Base-by-base conservation (phyloP, 768 basidiomycete genomes). In the Amanita molliuscula region DNA sequence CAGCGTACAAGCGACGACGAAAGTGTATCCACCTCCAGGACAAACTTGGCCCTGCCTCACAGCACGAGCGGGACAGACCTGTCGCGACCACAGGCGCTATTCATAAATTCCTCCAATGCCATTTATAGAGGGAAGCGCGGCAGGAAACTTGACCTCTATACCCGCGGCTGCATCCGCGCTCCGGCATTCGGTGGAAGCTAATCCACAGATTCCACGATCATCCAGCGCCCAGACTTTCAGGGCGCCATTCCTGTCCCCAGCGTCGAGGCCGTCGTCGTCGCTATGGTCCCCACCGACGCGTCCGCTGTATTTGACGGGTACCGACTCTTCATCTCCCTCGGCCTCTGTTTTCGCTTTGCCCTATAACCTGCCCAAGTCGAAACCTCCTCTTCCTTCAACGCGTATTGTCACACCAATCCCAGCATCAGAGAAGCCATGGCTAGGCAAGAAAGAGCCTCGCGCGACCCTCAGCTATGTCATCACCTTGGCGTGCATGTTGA, bases 231-330 rank as follows among this genome's bases (percentile, higher is more conserved):
- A 72, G 34, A 74, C 71, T 11, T 86, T 88, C 68, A 77, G 84
- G 21, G 67, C 76, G 0, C 81, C 84, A 1, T 85, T 85, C 67
- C 76, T 85, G 47, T 76, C 81, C 3, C 85, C 84, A 0, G 74
- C 82, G 1, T 82, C 80, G 0, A 73, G 84, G n/a, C 82, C 82
- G 0, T 65, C 74, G 3, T 78, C 75, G 1, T 70, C 75, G 11
- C 47, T 82, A 0, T 85, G 83, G 84, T 68, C 76, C 0, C 82
- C 83, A 7, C 79, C 81, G 1, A 59, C 72, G 0, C 71, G 73
- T 55, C 56, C 56, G 53, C 25, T 53, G 53, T 57, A 62, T 53
- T 55, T 59, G 44, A 34, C 28, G 25, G 35, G 54, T 6, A 58
- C 55, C 0, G 44, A 48, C 15, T 52, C 51, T 28, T 48, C 57